These are phyloP conservation scores for Papiliotrema nemorosa DNA, from an alignment of 1,284 basidiomycete genomes.

Conservation along the genomic window DNA sequence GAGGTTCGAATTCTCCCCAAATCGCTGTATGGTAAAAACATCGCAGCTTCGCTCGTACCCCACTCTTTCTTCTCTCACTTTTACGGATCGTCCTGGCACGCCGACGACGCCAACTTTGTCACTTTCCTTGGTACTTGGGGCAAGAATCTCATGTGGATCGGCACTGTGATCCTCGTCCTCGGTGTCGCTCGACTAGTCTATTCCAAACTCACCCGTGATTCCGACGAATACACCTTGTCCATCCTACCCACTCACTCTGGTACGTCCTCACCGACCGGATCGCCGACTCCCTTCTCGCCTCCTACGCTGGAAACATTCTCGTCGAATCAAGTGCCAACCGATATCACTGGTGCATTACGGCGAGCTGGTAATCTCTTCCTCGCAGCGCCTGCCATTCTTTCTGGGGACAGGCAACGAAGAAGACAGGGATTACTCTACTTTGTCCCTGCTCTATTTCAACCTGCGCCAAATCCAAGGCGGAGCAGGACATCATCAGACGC, in stretches of 20 bases:
- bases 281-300: slow-evolving; percentile 11
- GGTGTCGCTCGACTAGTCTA: slow-evolving; percentile 63
- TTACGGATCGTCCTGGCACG: slow-evolving; percentile 96
- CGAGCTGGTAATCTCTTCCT: slow-evolving; percentile 41
- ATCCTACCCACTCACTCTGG: slow-evolving; percentile 16
- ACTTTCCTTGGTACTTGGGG: slow-evolving; percentile 84
- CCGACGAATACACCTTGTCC: slow-evolving; percentile 18
- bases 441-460: slow-evolving; percentile 43
- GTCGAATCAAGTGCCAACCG: slow-evolving; percentile 12
- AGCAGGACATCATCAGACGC: slow-evolving; percentile 41
- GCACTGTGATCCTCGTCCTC: slow-evolving; percentile 64
- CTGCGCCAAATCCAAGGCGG: slow-evolving; percentile 17
- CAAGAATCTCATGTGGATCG: slow-evolving; percentile 77
- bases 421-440: slow-evolving; percentile 43
- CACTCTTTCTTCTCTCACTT: slow-evolving; percentile 93
- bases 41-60: slow-evolving; percentile 73
- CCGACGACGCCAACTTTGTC: slow-evolving; percentile 90
- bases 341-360: slow-evolving; percentile 32
- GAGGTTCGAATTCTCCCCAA: slow-evolving; percentile 88
- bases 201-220: slow-evolving; percentile 18
- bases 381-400: slow-evolving; percentile 37
- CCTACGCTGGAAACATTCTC: slow-evolving; percentile 11
- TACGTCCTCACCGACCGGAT: not conserved
- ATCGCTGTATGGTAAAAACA: slow-evolving; percentile 94
- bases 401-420: slow-evolving; percentile 13